Evolutionary conservation across 208 protist species (phyloP), one percentile per base, ranked within the genome.

Genomic region (Leishmania mexicana): DNA sequence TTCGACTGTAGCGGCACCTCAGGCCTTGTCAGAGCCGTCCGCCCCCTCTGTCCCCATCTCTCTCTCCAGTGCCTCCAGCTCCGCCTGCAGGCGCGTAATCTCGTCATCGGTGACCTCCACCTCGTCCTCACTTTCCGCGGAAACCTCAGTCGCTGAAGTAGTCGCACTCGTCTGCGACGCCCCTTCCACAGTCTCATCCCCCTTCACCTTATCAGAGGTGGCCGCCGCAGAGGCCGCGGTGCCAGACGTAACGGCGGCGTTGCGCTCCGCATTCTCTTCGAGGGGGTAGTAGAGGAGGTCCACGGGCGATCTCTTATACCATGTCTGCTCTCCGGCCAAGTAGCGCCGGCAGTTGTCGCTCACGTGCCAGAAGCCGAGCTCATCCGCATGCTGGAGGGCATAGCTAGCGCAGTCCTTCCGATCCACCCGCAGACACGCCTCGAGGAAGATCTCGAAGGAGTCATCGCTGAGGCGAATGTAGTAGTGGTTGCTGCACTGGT

Each of bases 341-440:
- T 94, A 98, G 42, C 85, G 85, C 19, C 84, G 83, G 83, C 92
- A 93, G 86, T 98, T 86, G n/a, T 93, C 92, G 67, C 95, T 92
- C 57, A 98, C 87, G 81, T 95, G 72, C 89, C 89, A 95, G 86
- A 98, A 98, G 65, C 95, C 95, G 38, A 98, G 85, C 76, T 84
- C 79, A 31, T 93, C 89, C 2, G 93, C 93, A 78, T 98, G 81
- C 81, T 96, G 89, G 68, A 96, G 79, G 11, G 89, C 95, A 81
- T 95, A 97, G 79, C 78, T 57, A 28, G 94, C 94, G 78, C 93
- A 95, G 87, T 98, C 95, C 78, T 95, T 97, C 2, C 95, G 88
- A 72, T 93, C 94, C 21, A 98, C 94, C 40, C 94, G 94, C 77
- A 98, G 83, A 73, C 94, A 97, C 53, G 95, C 95, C 86, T 98